A percentile compares a stretch with the other conserved stretches of the same genome.
Conservation (phyloP, 164 flowering plant genomes). For the Vitis labrusca region DNA sequence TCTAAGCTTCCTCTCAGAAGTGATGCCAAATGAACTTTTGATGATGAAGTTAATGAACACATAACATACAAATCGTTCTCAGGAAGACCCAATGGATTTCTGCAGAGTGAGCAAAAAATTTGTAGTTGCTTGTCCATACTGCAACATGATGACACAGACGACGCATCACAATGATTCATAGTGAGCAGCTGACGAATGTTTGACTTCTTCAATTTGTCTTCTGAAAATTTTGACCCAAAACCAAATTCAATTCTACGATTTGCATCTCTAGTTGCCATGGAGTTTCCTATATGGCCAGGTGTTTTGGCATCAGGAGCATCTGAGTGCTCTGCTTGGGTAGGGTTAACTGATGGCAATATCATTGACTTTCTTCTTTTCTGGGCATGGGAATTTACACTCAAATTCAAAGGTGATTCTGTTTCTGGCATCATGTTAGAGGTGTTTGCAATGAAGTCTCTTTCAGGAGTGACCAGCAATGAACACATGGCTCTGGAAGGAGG, state of each 20-base stretch:
- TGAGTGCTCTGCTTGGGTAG: slow-evolving; percentile 18
- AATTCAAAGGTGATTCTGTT: slow-evolving; percentile 48
- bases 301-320: slow-evolving; percentile 22
- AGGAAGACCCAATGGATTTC: slow-evolving; percentile 62
- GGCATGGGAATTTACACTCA: slow-evolving; percentile 72
- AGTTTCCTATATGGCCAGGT: slow-evolving; percentile 20
- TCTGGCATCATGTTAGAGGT: slow-evolving; percentile 30
- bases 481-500: slow-evolving; percentile 21
- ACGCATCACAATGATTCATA: slow-evolving; percentile 7
- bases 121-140: slow-evolving; percentile 39
- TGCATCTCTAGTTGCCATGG: slow-evolving; percentile 13
- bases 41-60: slow-evolving; percentile 50
- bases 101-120: slow-evolving; percentile 69
- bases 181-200: slow-evolving; percentile 11
- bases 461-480: slow-evolving; percentile 48
- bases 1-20: slow-evolving; percentile 30
- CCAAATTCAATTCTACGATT: slow-evolving; percentile 31
- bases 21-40: slow-evolving; percentile 57
- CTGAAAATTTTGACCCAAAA: slow-evolving; percentile 16
- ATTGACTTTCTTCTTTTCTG: slow-evolving; percentile 56
- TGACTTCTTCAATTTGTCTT: slow-evolving; percentile 16
- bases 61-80: slow-evolving; percentile 49
- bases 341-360: slow-evolving; percentile 21
- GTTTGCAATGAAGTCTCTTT: slow-evolving; percentile 20
- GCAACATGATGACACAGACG: slow-evolving; percentile 23